A percentile compares a stretch with the other conserved stretches of the same genome.
Conservation (phyloP, 2,329 filamentous ascomycete species). For the Alternaria sp. region DNA sequence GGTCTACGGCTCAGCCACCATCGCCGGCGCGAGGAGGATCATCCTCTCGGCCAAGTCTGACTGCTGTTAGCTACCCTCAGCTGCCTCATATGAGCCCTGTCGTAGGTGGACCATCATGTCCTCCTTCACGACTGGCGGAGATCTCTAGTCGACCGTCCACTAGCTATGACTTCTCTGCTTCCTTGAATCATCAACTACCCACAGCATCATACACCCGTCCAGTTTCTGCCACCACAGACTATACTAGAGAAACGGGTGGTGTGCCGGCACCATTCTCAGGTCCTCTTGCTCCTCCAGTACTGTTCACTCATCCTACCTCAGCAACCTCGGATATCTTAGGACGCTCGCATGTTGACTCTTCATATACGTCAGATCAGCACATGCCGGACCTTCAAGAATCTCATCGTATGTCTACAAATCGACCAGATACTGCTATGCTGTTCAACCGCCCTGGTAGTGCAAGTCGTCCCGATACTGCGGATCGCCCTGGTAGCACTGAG, state of each 20-base stretch:
- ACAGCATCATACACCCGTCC: slow-evolving; percentile 21
- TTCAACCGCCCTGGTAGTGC: slow-evolving; percentile 16
- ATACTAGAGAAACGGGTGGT: neutral
- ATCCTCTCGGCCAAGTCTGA: neutral
- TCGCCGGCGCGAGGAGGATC: neutral
- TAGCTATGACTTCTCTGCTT: slow-evolving; percentile 17
- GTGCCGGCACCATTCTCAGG: slow-evolving; percentile 1
- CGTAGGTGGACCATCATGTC: slow-evolving; percentile 25
- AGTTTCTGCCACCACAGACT: slow-evolving; percentile 19
- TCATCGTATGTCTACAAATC: slow-evolving; percentile 6
- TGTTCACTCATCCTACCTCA: slow-evolving; percentile 35
- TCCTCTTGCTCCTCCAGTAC: slow-evolving; percentile 33
- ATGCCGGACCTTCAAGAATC: slow-evolving; percentile 10
- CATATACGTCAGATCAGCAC: slow-evolving; percentile 1
- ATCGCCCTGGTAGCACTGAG: slow-evolving; percentile 18
- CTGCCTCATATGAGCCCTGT: neutral
- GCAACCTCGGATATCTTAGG: slow-evolving; percentile 20
- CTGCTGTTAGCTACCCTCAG: neutral
- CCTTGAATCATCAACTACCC: slow-evolving; percentile 13
- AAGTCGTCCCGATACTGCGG: neutral
- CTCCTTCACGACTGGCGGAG: slow-evolving; percentile 35
- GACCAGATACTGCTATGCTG: slow-evolving; percentile 26
- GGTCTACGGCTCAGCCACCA: slow-evolving; percentile 14
- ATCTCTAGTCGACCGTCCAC: slow-evolving; percentile 33
- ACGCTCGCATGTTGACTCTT: neutral